A percentile compares a stretch with the other conserved stretches of the same genome.
Conservation (phyloP, 2,329 filamentous ascomycete genomes). For the Colletotrichum higginsianum region DNA sequence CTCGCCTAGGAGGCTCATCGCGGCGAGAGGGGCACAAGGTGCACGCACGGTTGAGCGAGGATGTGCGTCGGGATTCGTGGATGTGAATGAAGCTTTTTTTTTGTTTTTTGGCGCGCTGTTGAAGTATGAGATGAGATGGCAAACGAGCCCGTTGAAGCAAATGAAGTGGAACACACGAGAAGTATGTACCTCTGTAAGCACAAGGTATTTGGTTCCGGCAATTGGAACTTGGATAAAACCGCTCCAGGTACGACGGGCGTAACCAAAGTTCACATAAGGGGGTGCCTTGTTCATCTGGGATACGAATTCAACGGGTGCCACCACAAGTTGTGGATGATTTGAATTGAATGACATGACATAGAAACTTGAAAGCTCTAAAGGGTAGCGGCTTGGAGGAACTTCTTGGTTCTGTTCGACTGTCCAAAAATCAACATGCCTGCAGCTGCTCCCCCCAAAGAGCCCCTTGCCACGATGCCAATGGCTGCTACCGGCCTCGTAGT, state of each 20-base stretch:
- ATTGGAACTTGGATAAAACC: too few species aligned
- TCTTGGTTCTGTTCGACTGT: not conserved
- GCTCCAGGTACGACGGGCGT: too few species aligned
- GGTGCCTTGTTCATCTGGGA: too few species aligned
- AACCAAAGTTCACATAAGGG: too few species aligned
- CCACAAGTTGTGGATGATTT: too few species aligned
- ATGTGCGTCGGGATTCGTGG: not conserved
- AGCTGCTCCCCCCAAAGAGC: not conserved
- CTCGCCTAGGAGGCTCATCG: not conserved
- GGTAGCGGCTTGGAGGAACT: not conserved
- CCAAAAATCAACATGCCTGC: not conserved
- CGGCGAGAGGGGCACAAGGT: not conserved
- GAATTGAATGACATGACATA: too few species aligned
- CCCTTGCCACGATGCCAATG: constrained; percentile 8
- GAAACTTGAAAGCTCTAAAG: not conserved
- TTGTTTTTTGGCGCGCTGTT: not conserved
- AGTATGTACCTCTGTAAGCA: not conserved
- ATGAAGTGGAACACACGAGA: too few species aligned
- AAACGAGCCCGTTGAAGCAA: not conserved
- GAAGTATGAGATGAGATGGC: not conserved
- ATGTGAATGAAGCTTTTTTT: not conserved
- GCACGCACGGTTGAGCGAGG: not conserved
- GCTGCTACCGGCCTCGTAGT: constrained; percentile 10
- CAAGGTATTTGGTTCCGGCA: not conserved
- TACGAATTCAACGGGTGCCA: too few species aligned